These are phyloP conservation scores for Arthrobotrys sinensis DNA, from an alignment of 2,329 filamentous ascomycete genomes.

Conservation along the genomic window DNA sequence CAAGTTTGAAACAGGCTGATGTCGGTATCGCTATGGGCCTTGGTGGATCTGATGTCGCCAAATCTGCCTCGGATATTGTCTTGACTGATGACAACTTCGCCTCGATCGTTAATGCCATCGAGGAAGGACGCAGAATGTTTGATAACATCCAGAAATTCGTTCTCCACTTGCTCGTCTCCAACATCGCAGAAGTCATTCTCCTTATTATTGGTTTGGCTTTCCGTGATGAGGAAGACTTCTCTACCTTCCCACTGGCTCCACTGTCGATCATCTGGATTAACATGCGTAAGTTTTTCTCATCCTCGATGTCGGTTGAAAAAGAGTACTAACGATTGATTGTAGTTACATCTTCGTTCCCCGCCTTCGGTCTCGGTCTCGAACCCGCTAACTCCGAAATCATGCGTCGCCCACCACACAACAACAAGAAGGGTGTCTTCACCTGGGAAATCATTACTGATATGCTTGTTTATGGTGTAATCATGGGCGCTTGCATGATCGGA, in stretches of 20 bases:
- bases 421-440: slow-evolving; percentile 81
- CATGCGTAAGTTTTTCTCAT: slow-evolving; percentile 71
- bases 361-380: slow-evolving; percentile 89
- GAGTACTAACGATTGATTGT: slow-evolving; percentile 11
- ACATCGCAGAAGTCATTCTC: slow-evolving; percentile 86
- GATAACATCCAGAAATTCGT: slow-evolving; percentile 93
- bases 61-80: slow-evolving; percentile 79
- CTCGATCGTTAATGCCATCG: slow-evolving; percentile 84
- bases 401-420: slow-evolving; percentile 81
- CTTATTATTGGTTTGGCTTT: slow-evolving; percentile 85
- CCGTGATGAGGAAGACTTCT: slow-evolving; percentile 79
- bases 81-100: slow-evolving; percentile 89
- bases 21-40: slow-evolving; percentile 92
- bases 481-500: slow-evolving; percentile 77
- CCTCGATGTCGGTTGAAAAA: not conserved
- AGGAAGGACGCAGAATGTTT: slow-evolving; percentile 86
- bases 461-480: slow-evolving; percentile 77
- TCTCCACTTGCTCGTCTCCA: slow-evolving; percentile 82
- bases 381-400: slow-evolving; percentile 82
- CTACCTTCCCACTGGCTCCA: slow-evolving; percentile 87
- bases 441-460: slow-evolving; percentile 84
- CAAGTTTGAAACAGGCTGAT: slow-evolving; percentile 83
- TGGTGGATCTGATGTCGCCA: slow-evolving; percentile 86
- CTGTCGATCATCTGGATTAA: slow-evolving; percentile 95
- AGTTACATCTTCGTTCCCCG: slow-evolving; percentile 83